These are phyloP conservation scores for Candida railenensis DNA, from an alignment of 805 yeast genomes.

Conservation along the genomic window DNA sequence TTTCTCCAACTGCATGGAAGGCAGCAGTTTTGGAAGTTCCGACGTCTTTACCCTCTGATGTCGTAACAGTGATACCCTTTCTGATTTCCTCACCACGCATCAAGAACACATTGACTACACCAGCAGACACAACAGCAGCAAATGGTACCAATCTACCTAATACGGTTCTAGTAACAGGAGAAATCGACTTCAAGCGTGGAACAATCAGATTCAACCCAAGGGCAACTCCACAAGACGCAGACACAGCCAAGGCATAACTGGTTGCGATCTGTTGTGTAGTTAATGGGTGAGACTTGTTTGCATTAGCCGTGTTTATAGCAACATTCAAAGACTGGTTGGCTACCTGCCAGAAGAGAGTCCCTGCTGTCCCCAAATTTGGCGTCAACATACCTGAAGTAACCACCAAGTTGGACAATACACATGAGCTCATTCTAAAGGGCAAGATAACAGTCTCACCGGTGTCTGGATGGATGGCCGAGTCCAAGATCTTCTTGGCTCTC, in stretches of 20 bases:
- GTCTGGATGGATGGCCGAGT: constrained; percentile 94
- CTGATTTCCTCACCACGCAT: constrained; percentile 95
- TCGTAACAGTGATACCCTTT: constrained; percentile 75
- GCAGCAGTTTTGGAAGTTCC: constrained; percentile 85
- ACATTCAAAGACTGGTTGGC: constrained; percentile 97
- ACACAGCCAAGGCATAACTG: constrained; percentile 84
- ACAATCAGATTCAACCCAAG: constrained; percentile 87
- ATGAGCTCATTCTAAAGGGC: constrained; percentile 96
- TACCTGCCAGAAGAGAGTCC: constrained; percentile 96
- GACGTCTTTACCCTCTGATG: constrained; percentile 55
- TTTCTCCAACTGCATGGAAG: constrained; percentile 89
- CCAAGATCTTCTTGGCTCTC: constrained; percentile 83
- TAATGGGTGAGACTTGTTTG: constrained; percentile 92
- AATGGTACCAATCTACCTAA: constrained; percentile 91
- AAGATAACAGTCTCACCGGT: constrained; percentile 89
- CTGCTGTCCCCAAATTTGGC: constrained; percentile 85
- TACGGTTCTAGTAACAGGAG: constrained; percentile 67
- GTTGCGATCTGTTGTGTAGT: constrained; percentile 72
- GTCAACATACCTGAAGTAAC: constrained; percentile 98
- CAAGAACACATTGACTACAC: constrained; percentile 90
- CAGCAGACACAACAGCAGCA: constrained; percentile 98
- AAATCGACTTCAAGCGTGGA: constrained; percentile 73
- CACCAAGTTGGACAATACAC: constrained; percentile 88
- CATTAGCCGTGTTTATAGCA: constrained; percentile 94
- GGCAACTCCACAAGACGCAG: constrained; percentile 95